Evolutionary conservation across 2,329 filamentous ascomycete genomes (phyloP).

Genomic region (Daldinia eschscholtzii): DNA sequence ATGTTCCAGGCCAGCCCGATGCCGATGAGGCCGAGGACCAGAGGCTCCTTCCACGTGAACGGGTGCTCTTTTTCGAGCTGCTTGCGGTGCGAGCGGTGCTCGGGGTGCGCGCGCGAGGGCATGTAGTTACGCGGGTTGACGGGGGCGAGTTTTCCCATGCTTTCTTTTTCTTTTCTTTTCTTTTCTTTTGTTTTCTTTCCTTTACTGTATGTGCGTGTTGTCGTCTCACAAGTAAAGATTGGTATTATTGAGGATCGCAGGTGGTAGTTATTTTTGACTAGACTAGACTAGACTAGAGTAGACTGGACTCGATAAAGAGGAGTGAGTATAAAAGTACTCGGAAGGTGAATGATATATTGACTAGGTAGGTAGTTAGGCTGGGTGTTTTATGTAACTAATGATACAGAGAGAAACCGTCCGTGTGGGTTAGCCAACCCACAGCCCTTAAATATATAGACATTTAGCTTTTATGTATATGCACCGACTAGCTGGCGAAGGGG

Average conservation of each 20-base stretch:
- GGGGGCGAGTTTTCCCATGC: slow-evolving; percentile 38
- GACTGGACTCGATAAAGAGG: too few species aligned
- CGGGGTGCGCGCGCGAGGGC: slow-evolving; percentile 56
- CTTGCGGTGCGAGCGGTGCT: slow-evolving; percentile 55
- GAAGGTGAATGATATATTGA: not conserved
- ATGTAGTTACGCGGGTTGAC: slow-evolving; percentile 40
- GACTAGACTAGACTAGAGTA: too few species aligned
- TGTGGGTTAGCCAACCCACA: not conserved
- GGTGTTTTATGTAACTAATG: not conserved
- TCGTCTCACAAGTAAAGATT: too few species aligned
- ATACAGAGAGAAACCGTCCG: not conserved
- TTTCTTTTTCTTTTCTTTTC: too few species aligned
- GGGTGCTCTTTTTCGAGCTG: slow-evolving; percentile 56
- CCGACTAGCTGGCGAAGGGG: not conserved
- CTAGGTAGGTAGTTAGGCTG: not conserved
- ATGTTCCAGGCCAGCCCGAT: slow-evolving; percentile 58
- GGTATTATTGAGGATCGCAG: too few species aligned
- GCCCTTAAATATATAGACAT: slow-evolving; percentile 10
- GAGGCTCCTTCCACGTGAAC: slow-evolving; percentile 57
- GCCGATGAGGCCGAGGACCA: slow-evolving; percentile 50
- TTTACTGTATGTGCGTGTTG: not conserved
- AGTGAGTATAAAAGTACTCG: not conserved
- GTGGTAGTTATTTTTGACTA: too few species aligned
- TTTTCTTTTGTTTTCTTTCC: too few species aligned
- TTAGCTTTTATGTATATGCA: not conserved